Evolutionary conservation across 305 asterid genomes (phyloP), one percentile per base, ranked within the genome.

Genomic region (Solanum hybrid): DNA sequence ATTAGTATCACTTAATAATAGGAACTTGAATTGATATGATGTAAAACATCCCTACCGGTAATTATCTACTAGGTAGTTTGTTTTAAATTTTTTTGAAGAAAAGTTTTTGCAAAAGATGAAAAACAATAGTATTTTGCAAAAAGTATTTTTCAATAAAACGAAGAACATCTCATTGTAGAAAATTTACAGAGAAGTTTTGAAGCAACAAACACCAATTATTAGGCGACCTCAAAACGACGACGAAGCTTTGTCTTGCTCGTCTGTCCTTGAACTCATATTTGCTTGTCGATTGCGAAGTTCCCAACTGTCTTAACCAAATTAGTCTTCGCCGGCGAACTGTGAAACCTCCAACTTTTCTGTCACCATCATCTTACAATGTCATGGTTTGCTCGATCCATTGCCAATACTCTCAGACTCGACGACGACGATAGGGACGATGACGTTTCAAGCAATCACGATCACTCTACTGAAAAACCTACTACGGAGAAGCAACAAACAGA

Each of bases 381-480:
- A 90, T 98, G 99, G 99, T 84, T 96, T 20, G 96, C 98, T 89
- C 97, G 98, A 95, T 98, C 99, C 86, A 97, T 98, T 89, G 98
- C 99, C 32, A 96, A 95, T 92, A 88, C 98, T 81, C 98, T 97
- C 93, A 96, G 94, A 75, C 93, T 95, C 26, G 70, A 95, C 12
- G 96, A 93, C 29, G 93, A 90, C 91, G 91, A 41, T 86, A 92
- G 31, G 38, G 96, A 93, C 34, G 93, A 90, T 90, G 89, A 33
- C 84, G 92, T 33, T 41, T 85, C 91, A 79, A 29, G 78, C 77
- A 87, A 90, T 76, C 91, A 91, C 31, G 91, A 91, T 31, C 24
- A 65, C 90, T 82, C 86, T 37, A 79, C 45, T 20, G 51, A 38
- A 32, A 38, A 79, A 10, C 31, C 39, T 36, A 77, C 75, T 22